Evolutionary conservation across 2,329 filamentous ascomycete genomes (phyloP).

Genomic region (Sarocladium strictum): DNA sequence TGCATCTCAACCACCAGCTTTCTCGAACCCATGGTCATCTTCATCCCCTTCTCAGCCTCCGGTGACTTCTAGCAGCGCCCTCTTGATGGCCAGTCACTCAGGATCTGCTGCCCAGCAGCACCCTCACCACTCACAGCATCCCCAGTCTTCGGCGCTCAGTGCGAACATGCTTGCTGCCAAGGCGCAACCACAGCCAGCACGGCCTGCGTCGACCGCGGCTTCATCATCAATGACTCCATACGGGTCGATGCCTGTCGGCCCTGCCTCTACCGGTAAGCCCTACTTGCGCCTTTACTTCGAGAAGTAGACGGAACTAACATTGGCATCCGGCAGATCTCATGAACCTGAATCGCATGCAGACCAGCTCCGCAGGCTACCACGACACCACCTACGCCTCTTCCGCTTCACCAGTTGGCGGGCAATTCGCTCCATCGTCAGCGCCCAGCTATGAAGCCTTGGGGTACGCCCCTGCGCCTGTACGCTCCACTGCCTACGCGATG

Average conservation of each 20-base stretch:
- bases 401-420: slow-evolving; percentile 59
- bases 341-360: slow-evolving; percentile 57
- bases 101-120: slow-evolving; percentile 18
- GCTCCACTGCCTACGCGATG: slow-evolving; percentile 49
- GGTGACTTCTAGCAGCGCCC: slow-evolving; percentile 49
- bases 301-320: no score
- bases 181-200: slow-evolving; percentile 24
- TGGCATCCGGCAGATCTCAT: slow-evolving; percentile 71
- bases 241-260: slow-evolving; percentile 64
- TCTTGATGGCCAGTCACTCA: slow-evolving; percentile 55
- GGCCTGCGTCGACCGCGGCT: slow-evolving; percentile 50
- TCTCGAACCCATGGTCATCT: slow-evolving; percentile 85
- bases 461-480: slow-evolving; percentile 62
- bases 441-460: slow-evolving; percentile 71
- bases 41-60: slow-evolving; percentile 35
- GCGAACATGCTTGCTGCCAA: slow-evolving; percentile 46
- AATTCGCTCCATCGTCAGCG: slow-evolving; percentile 58
- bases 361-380: slow-evolving; percentile 60
- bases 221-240: slow-evolving; percentile 63
- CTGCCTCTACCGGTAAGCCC: slow-evolving; percentile 66
- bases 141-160: slow-evolving; percentile 33
- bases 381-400: slow-evolving; percentile 63
- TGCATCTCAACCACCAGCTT: slow-evolving; percentile 56
- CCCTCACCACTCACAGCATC: background rate
- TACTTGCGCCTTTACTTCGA: no score